These are phyloP conservation scores for Pyrrhoderma noxium DNA, from an alignment of 1,284 basidiomycete species.

Conservation along the genomic window DNA sequence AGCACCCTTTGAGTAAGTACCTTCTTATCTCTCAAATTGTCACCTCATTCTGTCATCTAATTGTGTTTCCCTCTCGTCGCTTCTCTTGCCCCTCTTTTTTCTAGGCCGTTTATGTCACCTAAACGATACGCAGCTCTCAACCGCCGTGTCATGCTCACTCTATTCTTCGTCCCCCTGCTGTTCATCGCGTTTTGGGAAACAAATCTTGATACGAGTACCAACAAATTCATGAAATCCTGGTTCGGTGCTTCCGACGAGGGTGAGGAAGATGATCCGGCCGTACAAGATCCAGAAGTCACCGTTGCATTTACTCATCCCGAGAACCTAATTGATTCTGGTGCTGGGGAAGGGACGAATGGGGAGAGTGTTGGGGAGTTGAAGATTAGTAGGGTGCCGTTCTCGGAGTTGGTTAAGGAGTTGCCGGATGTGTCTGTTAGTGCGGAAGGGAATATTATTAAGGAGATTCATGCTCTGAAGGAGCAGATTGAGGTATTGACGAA, in stretches of 20 bases:
- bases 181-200: conserved; percentile 75
- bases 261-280: conserved; percentile 51
- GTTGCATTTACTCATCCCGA: too few relatives aligned
- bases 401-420: conserved; percentile 68
- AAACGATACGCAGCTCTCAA: conserved; percentile 65
- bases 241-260: conserved; percentile 56
- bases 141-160: conserved; percentile 61
- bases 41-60: too few relatives aligned
- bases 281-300: conserved; percentile 52
- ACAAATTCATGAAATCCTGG: conserved; percentile 64
- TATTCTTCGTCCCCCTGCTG: conserved; percentile 78
- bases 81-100: not conserved
- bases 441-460: conserved; percentile 59
- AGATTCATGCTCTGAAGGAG: conserved; percentile 52
- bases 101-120: conserved; percentile 42
- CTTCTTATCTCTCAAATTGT: too few relatives aligned
- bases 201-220: conserved; percentile 40
- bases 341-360: too few relatives aligned
- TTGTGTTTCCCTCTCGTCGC: conserved; percentile 25
- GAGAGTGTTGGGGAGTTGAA: conserved; percentile 49
- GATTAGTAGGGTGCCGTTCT: conserved; percentile 73
- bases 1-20: conserved; percentile 71
- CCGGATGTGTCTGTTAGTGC: conserved; percentile 70
- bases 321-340: too few relatives aligned
- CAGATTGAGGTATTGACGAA: conserved; percentile 37